Conservation (phyloP, 305 asterid genomes). For the Rubia occidens region DNA sequence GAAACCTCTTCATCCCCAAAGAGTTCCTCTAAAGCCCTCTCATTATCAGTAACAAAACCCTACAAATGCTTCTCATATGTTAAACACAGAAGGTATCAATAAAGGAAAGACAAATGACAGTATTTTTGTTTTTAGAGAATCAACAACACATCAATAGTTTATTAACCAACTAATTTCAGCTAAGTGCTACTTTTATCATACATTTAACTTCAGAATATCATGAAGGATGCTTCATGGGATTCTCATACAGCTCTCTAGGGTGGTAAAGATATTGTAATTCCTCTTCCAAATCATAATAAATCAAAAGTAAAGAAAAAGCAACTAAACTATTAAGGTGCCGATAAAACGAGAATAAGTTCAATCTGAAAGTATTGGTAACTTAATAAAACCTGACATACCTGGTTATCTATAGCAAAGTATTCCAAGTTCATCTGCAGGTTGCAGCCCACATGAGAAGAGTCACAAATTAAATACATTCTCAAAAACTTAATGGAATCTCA, state of each 20-base stretch:
- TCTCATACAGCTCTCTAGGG: neutral
- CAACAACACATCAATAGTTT: neutral
- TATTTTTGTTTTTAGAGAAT: neutral
- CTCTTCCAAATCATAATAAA: neutral
- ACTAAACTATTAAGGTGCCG: neutral
- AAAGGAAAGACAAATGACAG: neutral
- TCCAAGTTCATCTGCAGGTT: conserved; percentile 97
- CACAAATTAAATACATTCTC: conserved; percentile 11
- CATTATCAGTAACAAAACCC: conserved; percentile 94
- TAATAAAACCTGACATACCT: conserved; percentile 45
- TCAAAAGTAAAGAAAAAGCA: neutral
- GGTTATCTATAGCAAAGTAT: conserved; percentile 86
- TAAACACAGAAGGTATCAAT: conserved; percentile 4
- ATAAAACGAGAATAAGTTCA: neutral
- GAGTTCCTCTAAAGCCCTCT: conserved; percentile 89
- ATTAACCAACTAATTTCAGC: neutral
- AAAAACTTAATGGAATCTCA: conserved; percentile 20
- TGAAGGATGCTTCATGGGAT: neutral
- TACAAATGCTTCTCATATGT: conserved; percentile 11
- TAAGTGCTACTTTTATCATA: neutral
- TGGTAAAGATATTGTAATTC: neutral
- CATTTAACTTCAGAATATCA: neutral
- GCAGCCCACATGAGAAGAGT: conserved; percentile 31
- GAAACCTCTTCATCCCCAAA: conserved; percentile 90
- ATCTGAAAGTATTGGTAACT: neutral